Evolutionary conservation across 176 grass and related monocot species (phyloP), one percentile per base, ranked within the genome.

Genomic region (Miscanthus lutarioriparius): DNA sequence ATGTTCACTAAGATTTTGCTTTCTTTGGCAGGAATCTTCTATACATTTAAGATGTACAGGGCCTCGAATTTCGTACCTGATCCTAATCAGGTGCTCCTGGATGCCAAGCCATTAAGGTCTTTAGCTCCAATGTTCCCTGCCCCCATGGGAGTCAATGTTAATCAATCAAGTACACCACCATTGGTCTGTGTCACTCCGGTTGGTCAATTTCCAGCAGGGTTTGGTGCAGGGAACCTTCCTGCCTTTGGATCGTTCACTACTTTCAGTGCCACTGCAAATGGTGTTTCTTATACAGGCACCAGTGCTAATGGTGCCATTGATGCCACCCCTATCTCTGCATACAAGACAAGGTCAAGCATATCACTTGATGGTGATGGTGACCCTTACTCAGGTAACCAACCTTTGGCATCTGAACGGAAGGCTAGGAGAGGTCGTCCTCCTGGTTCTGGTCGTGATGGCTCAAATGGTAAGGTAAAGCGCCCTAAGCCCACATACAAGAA

Each of bases 71-170:
- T 91, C 70, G 70, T 84, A 37, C 89, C 89, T 80, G 84, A 38
- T 69, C 75, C 86, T 83, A 67, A 92, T 87, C 86, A 89, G 85
- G 91, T 91, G 66, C 91, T 90, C 40, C 72, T 99, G 20, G 96
- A 99, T 90, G 90, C 69, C 43, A 99, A 92, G 40, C 96, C 96
- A 28, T 85, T 99, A 70, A 83, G 91, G 62, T 95, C 96, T 45
- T 90, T 99, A 56, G 83, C 96, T 76, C 96, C 96, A 63, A 99
- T 99, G 96, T 96, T 99, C 81, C 93, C 96, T 69, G 77, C 93
- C 33, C 83, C 89, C 27, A 87, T 99, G 76, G 93, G 96, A 59
- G 87, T 89, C 77, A 90, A 99, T 35, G 77, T 92, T 68, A 93
- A 86, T 38, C 86, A 99, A 66, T 93, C 81, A 69, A 91, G 87